Evolutionary conservation across 176 grass and related monocot species (phyloP), one percentile per base, ranked within the genome.

Genomic region (Carex pumila): DNA sequence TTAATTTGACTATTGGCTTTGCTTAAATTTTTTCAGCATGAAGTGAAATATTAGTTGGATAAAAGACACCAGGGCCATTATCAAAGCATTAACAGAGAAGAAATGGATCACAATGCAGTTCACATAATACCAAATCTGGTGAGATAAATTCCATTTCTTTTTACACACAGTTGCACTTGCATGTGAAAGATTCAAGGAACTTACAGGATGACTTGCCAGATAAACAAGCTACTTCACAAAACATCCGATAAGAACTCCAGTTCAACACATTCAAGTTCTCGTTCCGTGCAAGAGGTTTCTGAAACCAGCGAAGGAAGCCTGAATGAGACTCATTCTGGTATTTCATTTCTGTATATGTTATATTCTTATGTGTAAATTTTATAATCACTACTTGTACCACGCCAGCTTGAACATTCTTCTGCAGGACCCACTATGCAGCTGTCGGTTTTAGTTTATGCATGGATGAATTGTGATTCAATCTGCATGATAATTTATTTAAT

Each of bases 271-370:
- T 94, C 90, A 64, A 85, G 64, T 66, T 53, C 73, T 34, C 79
- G 59, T 57, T 90, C 92, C 50, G 84, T 86, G 53, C 93, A 90
- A 87, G 91, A 93, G 87, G 87, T 83, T 80, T 92, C 96, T 11
- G 90, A 82, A 89, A 83, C 79, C 78, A 96, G 90, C 62, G 88
- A 94, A 37, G 84, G 84, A 76, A 94, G 84, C 88, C 81, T 82
- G 70, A 87, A 89, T 70, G 91, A 91, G 76, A 66, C 71, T 36
- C 91, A 94, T 73, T 94, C 93, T 76, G 97, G 97, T 99, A 94
- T 12, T 34, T 34, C 15, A 6, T 58, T 29, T 45, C 22, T 21
- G 4, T 15, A 58, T 69, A 71, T 29, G 19, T 69, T 80, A 56
- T 65, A 37, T 60, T 65, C 15, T 11, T 72, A 53, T 81, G 3